phyloP scores from a whole-genome alignment of 2,329 filamentous ascomycete genomes.

The Fusarium piperis region DNA sequence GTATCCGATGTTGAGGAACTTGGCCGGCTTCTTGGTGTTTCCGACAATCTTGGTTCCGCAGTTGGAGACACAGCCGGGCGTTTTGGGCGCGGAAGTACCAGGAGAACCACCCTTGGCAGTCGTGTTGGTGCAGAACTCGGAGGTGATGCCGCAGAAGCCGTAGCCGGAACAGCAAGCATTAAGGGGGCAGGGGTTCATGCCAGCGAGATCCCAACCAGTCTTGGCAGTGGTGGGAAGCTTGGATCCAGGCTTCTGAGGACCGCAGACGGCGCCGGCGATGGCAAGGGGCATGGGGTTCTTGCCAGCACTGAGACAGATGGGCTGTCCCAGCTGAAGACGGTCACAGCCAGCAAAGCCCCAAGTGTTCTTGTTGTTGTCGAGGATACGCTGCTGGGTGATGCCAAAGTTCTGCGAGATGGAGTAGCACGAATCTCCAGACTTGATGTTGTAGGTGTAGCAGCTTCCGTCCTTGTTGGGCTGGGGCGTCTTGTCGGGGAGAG shows the following conservation, averaged over 20 bases:
- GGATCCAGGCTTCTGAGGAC: slow-evolving; percentile 46
- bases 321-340: slow-evolving; percentile 36
- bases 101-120: slow-evolving; percentile 41
- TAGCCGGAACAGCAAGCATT: slow-evolving; percentile 54
- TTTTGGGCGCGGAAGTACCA: slow-evolving; percentile 39
- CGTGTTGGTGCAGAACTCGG: slow-evolving; percentile 53
- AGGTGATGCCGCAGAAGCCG: slow-evolving; percentile 57
- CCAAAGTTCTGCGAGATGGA: slow-evolving; percentile 44
- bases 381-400: slow-evolving; percentile 51
- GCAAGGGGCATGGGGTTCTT: slow-evolving; percentile 47
- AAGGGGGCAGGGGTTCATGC: slow-evolving; percentile 58
- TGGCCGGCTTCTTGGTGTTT: slow-evolving; percentile 39
- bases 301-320: slow-evolving; percentile 49
- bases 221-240: slow-evolving; percentile 38
- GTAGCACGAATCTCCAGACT: slow-evolving; percentile 46
- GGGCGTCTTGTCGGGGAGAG: slow-evolving; percentile 46
- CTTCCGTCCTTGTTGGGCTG: slow-evolving; percentile 48
- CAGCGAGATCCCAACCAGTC: slow-evolving; percentile 43
- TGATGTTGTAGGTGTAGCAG: slow-evolving; percentile 47
- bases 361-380: slow-evolving; percentile 49
- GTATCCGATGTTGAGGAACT: slow-evolving; percentile 45
- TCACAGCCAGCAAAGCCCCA: slow-evolving; percentile 52
- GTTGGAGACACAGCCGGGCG: slow-evolving; percentile 46
- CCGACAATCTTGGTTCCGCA: slow-evolving; percentile 46
- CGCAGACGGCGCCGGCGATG: slow-evolving; percentile 46